Conservation (phyloP, 2,329 filamentous ascomycete genomes). For the Remersonia thermophila region DNA sequence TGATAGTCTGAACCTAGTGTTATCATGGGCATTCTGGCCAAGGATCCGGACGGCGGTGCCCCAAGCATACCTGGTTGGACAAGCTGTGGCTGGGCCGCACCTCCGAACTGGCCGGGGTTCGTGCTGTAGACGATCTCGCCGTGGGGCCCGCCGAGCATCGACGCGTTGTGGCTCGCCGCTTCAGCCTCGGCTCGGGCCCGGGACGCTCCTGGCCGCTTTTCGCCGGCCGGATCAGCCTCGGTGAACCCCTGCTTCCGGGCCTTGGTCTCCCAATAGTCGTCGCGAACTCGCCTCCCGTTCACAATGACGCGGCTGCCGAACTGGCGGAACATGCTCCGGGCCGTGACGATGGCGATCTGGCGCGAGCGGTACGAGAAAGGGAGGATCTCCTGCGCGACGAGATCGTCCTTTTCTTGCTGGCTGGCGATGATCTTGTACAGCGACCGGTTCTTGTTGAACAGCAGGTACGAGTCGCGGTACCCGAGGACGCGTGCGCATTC, state of each 20-base stretch:
- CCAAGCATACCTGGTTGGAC: conserved; percentile 63
- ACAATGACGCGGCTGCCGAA: conserved; percentile 91
- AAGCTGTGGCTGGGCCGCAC: conserved; percentile 54
- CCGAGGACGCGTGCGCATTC: conserved; percentile 89
- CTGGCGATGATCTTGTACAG: conserved; percentile 96
- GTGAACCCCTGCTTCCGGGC: conserved; percentile 96
- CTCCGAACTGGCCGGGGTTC: conserved; percentile 51
- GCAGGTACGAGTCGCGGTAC: conserved; percentile 91
- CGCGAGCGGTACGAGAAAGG: conserved; percentile 97
- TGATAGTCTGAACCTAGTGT: conserved; percentile 67
- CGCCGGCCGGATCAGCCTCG: conserved; percentile 86
- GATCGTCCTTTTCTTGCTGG: conserved; percentile 89
- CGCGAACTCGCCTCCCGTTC: conserved; percentile 78
- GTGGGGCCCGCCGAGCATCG: conserved; percentile 54
- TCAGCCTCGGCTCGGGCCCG: conserved; percentile 70
- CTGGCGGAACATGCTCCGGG: conserved; percentile 95
- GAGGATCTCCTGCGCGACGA: conserved; percentile 87
- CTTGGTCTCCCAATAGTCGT: conserved; percentile 98
- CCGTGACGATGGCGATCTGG: conserved; percentile 96
- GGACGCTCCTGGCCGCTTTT: conserved; percentile 85
- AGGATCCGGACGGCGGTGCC: conserved; percentile 42
- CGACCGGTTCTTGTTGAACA: conserved; percentile 98
- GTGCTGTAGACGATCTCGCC: conserved; percentile 84
- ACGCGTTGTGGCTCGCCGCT: conserved; percentile 50
- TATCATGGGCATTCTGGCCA: conserved; percentile 72